Evolutionary conservation across 163 green algal genomes (phyloP), one percentile per base, ranked within the genome.

Genomic region (Dunaliella salina): DNA sequence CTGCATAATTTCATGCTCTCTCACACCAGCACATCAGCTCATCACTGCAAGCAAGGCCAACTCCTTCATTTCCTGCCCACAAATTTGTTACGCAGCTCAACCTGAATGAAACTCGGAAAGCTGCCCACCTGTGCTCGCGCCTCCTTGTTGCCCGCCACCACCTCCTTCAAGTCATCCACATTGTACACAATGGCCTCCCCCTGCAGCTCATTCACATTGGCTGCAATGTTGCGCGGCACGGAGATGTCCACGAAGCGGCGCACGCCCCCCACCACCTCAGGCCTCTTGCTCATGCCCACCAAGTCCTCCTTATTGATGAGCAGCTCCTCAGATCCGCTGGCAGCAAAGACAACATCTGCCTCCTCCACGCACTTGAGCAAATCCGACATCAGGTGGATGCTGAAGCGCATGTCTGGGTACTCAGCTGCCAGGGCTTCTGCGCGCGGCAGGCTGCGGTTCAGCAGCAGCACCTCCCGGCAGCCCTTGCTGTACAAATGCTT

Each of bases 121-220:
- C n/a, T n/a, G n/a, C 83, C 40, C 40, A 87, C 75, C 80, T 92
- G 86, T 18, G 89, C 91, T 17, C 96, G 90, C 45, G 91, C 94
- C 85, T 96, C 94, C 91, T 98, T 98, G 92, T 98, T 98, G 83
- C 90, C 94, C 17, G 91, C 92, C 29, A 98, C 97, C 72, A 99
- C 97, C 93, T 99, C 97, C 93, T 98, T 98, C 34, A 99, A 90
- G 93, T 99, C 97, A 86, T 99, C 97, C 57, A 99, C 97, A 89
- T 99, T 99, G 94, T 98, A 99, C 67, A 98, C 96, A 78, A 95
- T 92, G 22, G 92, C 91, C 33, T 88, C 67, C 30, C 78, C 85
- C 30, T 87, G 69, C 63, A 95, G 87, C 78, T 95, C 91, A 40
- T 90, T 95, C 80, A 99, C 92, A 83, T 95, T 91, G 50, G 93